Percentiles rank a stretch among this genome's conserved stretches.
Conservation (phyloP, 768 basidiomycete species). For the Kondoa malvinella region DNA sequence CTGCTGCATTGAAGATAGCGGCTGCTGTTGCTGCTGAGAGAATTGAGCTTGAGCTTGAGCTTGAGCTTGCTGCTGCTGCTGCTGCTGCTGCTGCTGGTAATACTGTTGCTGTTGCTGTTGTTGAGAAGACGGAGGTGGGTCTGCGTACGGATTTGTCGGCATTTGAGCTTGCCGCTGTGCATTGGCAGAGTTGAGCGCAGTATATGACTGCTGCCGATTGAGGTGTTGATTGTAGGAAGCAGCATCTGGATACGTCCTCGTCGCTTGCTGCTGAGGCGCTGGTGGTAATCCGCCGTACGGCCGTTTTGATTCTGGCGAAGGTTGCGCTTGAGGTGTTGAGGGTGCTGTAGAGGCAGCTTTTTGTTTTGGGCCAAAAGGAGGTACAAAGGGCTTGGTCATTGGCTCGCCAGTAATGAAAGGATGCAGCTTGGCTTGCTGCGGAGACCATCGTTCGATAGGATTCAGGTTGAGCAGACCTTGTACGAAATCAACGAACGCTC, state of each 20-base stretch:
- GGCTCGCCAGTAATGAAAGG: conserved; percentile 98
- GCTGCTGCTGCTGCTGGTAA: conserved; percentile 15
- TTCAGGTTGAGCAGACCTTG: conserved; percentile 84
- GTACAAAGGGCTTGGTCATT: conserved; percentile 39
- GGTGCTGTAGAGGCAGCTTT: conserved; percentile 24
- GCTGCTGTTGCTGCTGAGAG: background rate
- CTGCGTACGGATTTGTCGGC: conserved; percentile 23
- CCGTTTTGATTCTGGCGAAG: conserved; percentile 48
- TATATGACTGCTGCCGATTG: conserved; percentile 82
- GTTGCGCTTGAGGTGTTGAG: background rate
- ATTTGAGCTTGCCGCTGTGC: conserved; percentile 27
- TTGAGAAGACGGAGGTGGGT: conserved; percentile 9
- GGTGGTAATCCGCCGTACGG: conserved; percentile 86
- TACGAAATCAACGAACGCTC: conserved; percentile 94
- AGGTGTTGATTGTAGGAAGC: conserved; percentile 87
- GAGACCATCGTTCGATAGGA: conserved; percentile 89
- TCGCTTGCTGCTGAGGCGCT: conserved; percentile 61
- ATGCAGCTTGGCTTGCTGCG: conserved; percentile 84
- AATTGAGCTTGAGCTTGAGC: background rate
- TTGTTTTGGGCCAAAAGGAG: conserved; percentile 22
- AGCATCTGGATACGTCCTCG: conserved; percentile 75
- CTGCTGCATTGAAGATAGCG: conserved; percentile 19
- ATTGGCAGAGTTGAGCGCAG: conserved; percentile 30
- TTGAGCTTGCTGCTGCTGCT: conserved; percentile 11
- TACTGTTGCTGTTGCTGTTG: conserved; percentile 1